A percentile compares a stretch with the other conserved stretches of the same genome.
Conservation (phyloP, 1,284 basidiomycete species). For the Ceratobasidium sp. region DNA sequence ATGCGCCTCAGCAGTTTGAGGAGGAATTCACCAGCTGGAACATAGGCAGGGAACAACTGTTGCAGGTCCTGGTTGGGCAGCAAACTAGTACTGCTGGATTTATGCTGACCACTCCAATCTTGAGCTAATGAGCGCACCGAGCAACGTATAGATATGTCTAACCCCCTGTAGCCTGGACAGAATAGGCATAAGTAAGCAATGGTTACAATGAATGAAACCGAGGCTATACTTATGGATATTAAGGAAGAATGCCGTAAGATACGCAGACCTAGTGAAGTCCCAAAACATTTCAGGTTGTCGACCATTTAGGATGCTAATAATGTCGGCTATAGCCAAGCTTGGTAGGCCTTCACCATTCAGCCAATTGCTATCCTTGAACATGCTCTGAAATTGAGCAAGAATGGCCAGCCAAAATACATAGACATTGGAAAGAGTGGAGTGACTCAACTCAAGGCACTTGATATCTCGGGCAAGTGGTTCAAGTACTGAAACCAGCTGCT, state of each 20-base stretch:
- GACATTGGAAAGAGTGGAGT: slow-evolving; percentile 40
- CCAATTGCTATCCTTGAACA: slow-evolving; percentile 27
- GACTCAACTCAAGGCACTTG: slow-evolving; percentile 46
- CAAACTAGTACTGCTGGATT: neutral
- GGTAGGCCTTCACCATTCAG: slow-evolving; percentile 23
- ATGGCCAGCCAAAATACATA: slow-evolving; percentile 48
- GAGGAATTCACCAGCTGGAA: slow-evolving; percentile 17
- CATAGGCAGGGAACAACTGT: slow-evolving; percentile 35
- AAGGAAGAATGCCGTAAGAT: slow-evolving; percentile 44
- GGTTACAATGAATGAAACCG: neutral
- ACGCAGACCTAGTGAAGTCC: slow-evolving; percentile 3
- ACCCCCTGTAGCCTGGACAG: slow-evolving; percentile 10
- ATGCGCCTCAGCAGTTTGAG: slow-evolving; percentile 6
- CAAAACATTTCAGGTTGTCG: slow-evolving; percentile 46
- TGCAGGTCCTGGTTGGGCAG: slow-evolving; percentile 35
- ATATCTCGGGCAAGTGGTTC: slow-evolving; percentile 45
- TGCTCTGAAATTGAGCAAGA: slow-evolving; percentile 15
- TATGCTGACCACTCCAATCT: neutral
- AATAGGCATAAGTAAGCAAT: neutral
- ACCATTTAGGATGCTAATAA: slow-evolving; percentile 34
- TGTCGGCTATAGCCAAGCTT: slow-evolving; percentile 16
- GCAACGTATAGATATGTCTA: neutral
- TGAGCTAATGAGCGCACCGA: neutral
- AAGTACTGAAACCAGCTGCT: slow-evolving; percentile 30
- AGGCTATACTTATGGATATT: slow-evolving; percentile 27